These are phyloP conservation scores for Seiridium cupressi DNA, from an alignment of 2,329 filamentous ascomycete species.

Conservation along the genomic window DNA sequence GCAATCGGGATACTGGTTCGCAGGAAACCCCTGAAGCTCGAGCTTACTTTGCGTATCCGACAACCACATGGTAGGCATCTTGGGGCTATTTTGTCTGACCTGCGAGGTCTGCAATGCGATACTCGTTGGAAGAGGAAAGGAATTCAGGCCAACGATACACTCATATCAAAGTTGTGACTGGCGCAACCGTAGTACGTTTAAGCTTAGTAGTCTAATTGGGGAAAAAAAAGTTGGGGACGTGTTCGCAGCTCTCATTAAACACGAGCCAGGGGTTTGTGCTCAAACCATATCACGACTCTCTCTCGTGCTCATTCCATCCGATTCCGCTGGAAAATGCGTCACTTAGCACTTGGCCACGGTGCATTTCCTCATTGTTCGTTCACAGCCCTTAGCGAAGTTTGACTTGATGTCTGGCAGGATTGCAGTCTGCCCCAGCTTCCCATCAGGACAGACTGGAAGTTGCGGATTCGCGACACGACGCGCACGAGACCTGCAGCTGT, in stretches of 20 bases:
- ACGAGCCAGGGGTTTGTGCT: background rate
- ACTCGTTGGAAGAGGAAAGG: no score
- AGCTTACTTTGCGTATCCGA: constrained; percentile 89
- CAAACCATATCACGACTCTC: no score
- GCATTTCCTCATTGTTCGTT: no score
- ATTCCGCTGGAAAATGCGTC: no score
- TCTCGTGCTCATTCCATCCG: no score
- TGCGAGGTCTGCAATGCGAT: no score
- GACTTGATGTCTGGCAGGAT: no score
- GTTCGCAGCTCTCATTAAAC: constrained; percentile 2
- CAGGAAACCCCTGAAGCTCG: background rate
- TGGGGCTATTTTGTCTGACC: constrained; percentile 16
- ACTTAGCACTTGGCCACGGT: no score
- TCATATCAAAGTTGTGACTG: background rate
- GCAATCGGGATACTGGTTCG: background rate
- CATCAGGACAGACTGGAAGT: background rate
- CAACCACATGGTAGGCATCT: constrained; percentile 91
- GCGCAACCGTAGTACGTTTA: background rate
- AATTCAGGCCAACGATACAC: no score
- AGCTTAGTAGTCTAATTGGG: background rate
- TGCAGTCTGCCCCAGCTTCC: no score
- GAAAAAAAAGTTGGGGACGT: constrained; percentile 1
- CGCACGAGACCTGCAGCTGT: background rate
- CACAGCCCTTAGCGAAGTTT: no score
- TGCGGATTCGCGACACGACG: background rate